Conservation (phyloP, 805 yeast species). For the Teunomyces panamensis region DNA sequence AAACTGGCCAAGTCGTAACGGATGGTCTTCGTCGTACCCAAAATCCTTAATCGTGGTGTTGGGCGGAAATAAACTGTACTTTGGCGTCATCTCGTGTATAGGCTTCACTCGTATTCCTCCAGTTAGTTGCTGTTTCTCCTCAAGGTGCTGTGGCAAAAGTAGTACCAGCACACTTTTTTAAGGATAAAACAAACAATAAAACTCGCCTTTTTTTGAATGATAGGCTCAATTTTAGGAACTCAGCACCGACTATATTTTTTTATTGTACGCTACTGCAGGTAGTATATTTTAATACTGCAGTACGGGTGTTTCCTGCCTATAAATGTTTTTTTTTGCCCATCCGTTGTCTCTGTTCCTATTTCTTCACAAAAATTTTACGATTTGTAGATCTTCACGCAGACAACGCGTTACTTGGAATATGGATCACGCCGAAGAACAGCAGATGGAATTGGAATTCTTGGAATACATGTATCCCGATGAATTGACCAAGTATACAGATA, state of each 20-base stretch:
- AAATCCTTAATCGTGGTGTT: slow-evolving; percentile 20
- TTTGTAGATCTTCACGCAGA: not conserved
- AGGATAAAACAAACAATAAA: not conserved
- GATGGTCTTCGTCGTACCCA: slow-evolving; percentile 20
- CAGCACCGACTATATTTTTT: not conserved
- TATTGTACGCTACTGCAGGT: not conserved
- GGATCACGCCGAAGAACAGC: slow-evolving; percentile 82
- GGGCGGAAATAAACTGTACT: slow-evolving; percentile 13
- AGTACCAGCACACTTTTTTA: not conserved
- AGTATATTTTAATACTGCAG: not conserved
- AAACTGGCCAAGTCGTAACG: slow-evolving; percentile 18
- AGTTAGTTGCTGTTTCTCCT: not conserved
- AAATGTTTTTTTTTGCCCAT: not conserved
- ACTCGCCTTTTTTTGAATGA: not conserved
- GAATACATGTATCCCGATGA: slow-evolving; percentile 95
- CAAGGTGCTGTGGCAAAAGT: not conserved
- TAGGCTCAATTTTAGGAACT: not conserved
- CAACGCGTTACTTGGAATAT: slow-evolving; percentile 28
- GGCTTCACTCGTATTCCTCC: not conserved
- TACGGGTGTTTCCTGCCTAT: not conserved
- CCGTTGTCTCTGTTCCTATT: not conserved
- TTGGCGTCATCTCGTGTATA: not conserved
- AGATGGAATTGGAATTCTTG: slow-evolving; percentile 85
- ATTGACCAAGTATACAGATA: slow-evolving; percentile 44
- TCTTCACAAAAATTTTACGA: not conserved